A percentile compares a stretch with the other conserved stretches of the same genome.
Evolutionary conservation across 306 rosid species (phyloP).

Genomic region (Cucurbita maxima): DNA sequence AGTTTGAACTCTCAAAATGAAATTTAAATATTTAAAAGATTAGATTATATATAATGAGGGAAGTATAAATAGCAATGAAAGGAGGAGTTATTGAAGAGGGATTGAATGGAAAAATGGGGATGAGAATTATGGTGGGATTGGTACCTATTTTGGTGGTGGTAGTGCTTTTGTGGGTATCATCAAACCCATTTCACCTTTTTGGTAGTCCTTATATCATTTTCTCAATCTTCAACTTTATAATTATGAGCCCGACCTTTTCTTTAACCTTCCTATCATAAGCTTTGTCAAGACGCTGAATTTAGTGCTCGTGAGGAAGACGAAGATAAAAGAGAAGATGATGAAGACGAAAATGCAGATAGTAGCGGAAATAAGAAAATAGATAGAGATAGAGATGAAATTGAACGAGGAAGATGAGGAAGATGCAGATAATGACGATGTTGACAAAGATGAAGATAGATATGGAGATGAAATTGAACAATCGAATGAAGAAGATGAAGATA

Average conservation of each 20-base stretch:
- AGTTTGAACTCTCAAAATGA: too few species aligned
- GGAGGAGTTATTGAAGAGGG: neutral
- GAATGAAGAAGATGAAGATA: neutral
- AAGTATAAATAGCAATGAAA: neutral
- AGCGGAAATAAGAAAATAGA: neutral
- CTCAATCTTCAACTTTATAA: conserved; percentile 17
- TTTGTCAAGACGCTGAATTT: neutral
- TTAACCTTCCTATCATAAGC: neutral
- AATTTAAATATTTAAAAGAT: too few species aligned
- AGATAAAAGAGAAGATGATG: neutral
- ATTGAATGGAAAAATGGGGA: neutral
- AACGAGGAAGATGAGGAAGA: neutral
- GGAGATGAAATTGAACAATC: neutral
- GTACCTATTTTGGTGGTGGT: neutral
- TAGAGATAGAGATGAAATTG: neutral
- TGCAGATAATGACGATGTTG: neutral
- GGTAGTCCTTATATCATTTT: conserved; percentile 15
- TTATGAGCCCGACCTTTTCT: conserved; percentile 1
- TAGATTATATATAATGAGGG: neutral
- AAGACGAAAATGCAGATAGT: neutral
- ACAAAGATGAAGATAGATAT: neutral
- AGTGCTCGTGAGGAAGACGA: neutral
- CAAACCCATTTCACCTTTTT: conserved; percentile 6
- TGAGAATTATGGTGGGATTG: neutral
- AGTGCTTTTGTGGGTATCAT: neutral